Evolutionary conservation across 495 filamentous ascomycete genomes (phyloP).

Genomic region (Lentithecium fluviatile): DNA sequence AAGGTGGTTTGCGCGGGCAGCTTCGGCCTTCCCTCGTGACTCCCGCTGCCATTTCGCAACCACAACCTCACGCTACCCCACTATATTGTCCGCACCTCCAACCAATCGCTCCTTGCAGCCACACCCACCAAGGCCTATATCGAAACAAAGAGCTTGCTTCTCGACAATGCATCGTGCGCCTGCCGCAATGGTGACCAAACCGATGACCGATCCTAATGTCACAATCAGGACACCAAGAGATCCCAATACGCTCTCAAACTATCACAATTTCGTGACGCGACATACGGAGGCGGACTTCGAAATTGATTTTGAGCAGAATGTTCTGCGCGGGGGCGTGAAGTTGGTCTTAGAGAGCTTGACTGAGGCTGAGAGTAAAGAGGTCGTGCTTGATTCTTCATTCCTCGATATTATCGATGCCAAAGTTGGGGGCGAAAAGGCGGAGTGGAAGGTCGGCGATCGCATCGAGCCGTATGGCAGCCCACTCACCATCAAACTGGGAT

Average conservation of each 20-base stretch:
- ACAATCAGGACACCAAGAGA: conserved; percentile 48
- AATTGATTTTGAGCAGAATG: conserved; percentile 75
- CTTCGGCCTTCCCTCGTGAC: not conserved
- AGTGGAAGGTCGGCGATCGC: conserved; percentile 69
- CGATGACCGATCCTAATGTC: conserved; percentile 14
- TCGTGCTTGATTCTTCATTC: conserved; percentile 83
- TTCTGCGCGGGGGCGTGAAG: conserved; percentile 70
- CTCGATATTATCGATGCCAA: conserved; percentile 67
- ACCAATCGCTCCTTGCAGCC: not conserved
- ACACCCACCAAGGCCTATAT: not conserved
- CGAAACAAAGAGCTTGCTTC: not conserved
- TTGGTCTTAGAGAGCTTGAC: conserved; percentile 72
- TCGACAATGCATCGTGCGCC: conserved; percentile 27
- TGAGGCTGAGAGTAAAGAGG: conserved; percentile 64
- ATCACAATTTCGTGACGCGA: conserved; percentile 75
- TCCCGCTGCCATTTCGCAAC: conserved; percentile 1
- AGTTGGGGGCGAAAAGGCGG: conserved; percentile 56
- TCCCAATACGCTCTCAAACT: conserved; percentile 90
- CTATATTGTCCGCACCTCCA: not conserved
- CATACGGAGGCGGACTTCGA: conserved; percentile 76
- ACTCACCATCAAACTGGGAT: conserved; percentile 67
- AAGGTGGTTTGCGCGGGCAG: conserved; percentile 1
- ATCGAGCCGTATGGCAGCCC: conserved; percentile 77
- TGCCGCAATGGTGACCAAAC: conserved; percentile 20
- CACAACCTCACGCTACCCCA: not conserved